A percentile compares a stretch with the other conserved stretches of the same genome.
Evolutionary conservation across 2,329 filamentous ascomycete genomes (phyloP).

Genomic region (Fusarium goolgardi): DNA sequence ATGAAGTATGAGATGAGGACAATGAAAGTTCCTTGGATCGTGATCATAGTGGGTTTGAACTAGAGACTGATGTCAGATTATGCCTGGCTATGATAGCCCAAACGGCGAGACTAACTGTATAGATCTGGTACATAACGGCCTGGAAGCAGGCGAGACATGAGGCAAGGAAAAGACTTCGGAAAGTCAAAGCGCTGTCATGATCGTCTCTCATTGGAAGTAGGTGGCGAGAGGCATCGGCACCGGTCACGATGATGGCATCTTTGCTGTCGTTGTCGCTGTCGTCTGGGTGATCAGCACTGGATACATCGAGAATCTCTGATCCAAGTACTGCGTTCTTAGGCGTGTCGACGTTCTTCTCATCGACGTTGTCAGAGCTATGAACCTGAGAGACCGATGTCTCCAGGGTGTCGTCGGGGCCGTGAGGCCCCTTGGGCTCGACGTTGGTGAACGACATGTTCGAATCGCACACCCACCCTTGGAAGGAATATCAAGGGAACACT

Average conservation of each 20-base stretch:
- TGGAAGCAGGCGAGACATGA: conserved; percentile 63
- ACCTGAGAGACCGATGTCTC: conserved; percentile 37
- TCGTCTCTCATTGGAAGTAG: conserved; percentile 66
- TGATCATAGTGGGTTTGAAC: conserved; percentile 64
- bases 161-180: conserved; percentile 64
- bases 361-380: conserved; percentile 13
- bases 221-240: conserved; percentile 61
- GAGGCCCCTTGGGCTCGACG: conserved; percentile 20
- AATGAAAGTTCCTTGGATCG: conserved; percentile 65
- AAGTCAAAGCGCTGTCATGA: conserved; percentile 62
- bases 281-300: conserved; percentile 17
- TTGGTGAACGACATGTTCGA: conserved; percentile 13
- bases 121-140: conserved; percentile 67
- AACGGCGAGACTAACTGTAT: conserved; percentile 54
- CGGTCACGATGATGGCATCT: conserved; percentile 62
- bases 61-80: conserved; percentile 39
- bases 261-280: conserved; percentile 54
- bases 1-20: conserved; percentile 68
- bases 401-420: conserved; percentile 5
- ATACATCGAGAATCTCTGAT: conserved; percentile 6
- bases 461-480: background rate
- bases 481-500: background rate
- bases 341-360: conserved; percentile 29
- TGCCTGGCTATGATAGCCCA: background rate
- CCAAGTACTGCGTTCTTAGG: conserved; percentile 8